Evolutionary conservation across 192 early-diverging fungal genomes (phyloP).

Genomic region (Coemansia sp.): DNA sequence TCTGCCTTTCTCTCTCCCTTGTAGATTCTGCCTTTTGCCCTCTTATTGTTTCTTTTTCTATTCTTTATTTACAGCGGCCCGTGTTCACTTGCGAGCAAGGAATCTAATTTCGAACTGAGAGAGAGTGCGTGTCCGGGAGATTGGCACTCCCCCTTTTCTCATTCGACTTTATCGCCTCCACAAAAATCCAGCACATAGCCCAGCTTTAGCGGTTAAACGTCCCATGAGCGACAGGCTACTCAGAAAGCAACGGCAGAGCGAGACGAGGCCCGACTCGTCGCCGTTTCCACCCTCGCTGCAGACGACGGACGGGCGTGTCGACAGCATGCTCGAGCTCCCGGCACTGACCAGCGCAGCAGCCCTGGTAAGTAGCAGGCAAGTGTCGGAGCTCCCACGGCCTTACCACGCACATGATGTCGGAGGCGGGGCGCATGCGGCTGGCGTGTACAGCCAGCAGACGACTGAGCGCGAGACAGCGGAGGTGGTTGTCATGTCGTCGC

Average conservation of each 20-base stretch:
- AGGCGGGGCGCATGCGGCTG: neutral
- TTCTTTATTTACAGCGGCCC: too few relatives aligned
- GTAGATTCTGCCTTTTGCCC: too few relatives aligned
- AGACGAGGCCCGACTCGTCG: slow-evolving; percentile 12
- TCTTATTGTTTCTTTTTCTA: too few relatives aligned
- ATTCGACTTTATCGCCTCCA: too few relatives aligned
- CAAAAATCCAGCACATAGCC: too few relatives aligned
- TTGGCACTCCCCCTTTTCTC: too few relatives aligned
- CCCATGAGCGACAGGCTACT: slow-evolving; percentile 15
- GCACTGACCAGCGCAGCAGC: slow-evolving; percentile 32
- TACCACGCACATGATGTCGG: neutral
- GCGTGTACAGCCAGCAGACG: slow-evolving; percentile 1
- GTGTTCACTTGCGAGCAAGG: too few relatives aligned
- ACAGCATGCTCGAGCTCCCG: neutral
- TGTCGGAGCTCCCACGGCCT: neutral
- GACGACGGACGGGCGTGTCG: neutral
- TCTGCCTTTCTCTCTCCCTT: too few relatives aligned
- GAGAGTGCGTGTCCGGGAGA: too few relatives aligned
- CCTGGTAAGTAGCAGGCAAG: slow-evolving; percentile 13
- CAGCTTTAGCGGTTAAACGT: too few relatives aligned
- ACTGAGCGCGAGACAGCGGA: neutral
- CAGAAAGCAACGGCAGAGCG: slow-evolving; percentile 10
- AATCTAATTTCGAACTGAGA: too few relatives aligned
- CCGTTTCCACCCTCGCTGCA: slow-evolving; percentile 1
- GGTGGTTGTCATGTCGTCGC: slow-evolving; percentile 24